A percentile compares a stretch with the other conserved stretches of the same genome.
These are phyloP conservation scores for Penicillium nordicum DNA, from an alignment of 2,329 filamentous ascomycete species.

Conservation along the genomic window DNA sequence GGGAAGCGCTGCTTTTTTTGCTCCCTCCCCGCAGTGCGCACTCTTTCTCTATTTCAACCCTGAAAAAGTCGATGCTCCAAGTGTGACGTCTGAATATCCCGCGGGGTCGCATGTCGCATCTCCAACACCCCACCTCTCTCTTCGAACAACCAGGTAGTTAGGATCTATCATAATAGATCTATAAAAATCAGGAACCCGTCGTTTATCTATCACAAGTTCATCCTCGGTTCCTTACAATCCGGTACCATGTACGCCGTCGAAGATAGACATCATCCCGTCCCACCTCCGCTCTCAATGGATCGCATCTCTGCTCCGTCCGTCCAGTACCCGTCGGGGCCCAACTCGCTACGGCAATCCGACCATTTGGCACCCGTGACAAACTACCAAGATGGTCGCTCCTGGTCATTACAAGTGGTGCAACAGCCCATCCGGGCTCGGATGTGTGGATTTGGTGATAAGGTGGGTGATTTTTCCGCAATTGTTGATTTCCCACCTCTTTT, in stretches of 20 bases:
- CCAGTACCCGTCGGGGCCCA: conserved; percentile 36
- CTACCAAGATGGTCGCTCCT: conserved; percentile 44
- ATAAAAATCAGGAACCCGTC: conserved; percentile 9
- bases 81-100: conserved; percentile 25
- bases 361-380: conserved; percentile 41
- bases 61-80: conserved; percentile 30
- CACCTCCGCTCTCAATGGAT: conserved; percentile 41
- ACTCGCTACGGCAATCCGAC: conserved; percentile 31
- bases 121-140: conserved; percentile 6
- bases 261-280: conserved; percentile 36
- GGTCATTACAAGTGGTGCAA: conserved; percentile 75
- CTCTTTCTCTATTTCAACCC: conserved; percentile 5
- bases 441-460: conserved; percentile 99
- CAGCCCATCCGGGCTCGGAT: conserved; percentile 91
- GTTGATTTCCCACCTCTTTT: conserved; percentile 4
- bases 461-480: conserved; percentile 39
- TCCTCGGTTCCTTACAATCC: conserved; percentile 25
- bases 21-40: neutral
- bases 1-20: neutral
- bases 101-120: conserved; percentile 26
- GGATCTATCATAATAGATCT: conserved; percentile 4
- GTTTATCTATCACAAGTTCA: conserved; percentile 11
- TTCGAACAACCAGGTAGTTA: neutral
- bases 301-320: conserved; percentile 37
- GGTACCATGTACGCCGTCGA: conserved; percentile 40